A percentile compares a stretch with the other conserved stretches of the same genome.
These are phyloP conservation scores for Hemileccinum rubropunctum DNA, from an alignment of 768 basidiomycete species.

Conservation along the genomic window DNA sequence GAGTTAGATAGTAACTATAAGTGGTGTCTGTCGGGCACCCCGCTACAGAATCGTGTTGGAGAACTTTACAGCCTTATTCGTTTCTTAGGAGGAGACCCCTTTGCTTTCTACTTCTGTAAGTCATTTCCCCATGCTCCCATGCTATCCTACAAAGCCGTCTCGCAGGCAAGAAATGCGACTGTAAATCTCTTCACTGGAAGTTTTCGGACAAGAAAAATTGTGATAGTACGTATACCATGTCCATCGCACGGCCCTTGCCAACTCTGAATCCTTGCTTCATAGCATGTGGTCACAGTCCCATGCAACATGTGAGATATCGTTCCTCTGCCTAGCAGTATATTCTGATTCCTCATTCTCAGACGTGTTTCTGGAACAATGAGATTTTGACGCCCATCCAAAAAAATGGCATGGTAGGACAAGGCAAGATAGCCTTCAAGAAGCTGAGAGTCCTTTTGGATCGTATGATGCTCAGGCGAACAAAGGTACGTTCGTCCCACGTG, in stretches of 20 bases:
- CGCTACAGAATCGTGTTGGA: conserved; percentile 97
- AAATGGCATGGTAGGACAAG: conserved; percentile 78
- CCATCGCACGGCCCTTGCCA: neutral
- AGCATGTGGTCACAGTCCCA: conserved; percentile 86
- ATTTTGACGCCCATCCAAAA: conserved; percentile 96
- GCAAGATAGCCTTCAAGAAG: conserved; percentile 86
- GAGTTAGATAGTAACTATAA: conserved; percentile 75
- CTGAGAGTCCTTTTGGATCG: conserved; percentile 83
- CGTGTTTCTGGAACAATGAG: conserved; percentile 97
- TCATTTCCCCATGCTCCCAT: neutral
- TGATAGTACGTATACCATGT: conserved; percentile 53
- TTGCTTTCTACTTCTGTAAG: conserved; percentile 89
- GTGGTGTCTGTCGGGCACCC: conserved; percentile 98
- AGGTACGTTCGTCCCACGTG: conserved; percentile 40
- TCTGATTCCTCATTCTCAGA: conserved; percentile 40
- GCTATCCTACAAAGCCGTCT: neutral
- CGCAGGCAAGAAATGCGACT: conserved; percentile 83
- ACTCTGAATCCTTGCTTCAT: neutral
- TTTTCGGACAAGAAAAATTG: conserved; percentile 82
- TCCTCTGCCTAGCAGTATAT: neutral
- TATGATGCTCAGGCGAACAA: conserved; percentile 94
- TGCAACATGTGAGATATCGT: conserved; percentile 62
- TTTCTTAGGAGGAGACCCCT: conserved; percentile 92
- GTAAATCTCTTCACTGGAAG: conserved; percentile 94
- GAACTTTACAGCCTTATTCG: conserved; percentile 93